Conservation (phyloP, 2,329 filamentous ascomycete genomes). For the Stagonosporopsis chrysanthemi region DNA sequence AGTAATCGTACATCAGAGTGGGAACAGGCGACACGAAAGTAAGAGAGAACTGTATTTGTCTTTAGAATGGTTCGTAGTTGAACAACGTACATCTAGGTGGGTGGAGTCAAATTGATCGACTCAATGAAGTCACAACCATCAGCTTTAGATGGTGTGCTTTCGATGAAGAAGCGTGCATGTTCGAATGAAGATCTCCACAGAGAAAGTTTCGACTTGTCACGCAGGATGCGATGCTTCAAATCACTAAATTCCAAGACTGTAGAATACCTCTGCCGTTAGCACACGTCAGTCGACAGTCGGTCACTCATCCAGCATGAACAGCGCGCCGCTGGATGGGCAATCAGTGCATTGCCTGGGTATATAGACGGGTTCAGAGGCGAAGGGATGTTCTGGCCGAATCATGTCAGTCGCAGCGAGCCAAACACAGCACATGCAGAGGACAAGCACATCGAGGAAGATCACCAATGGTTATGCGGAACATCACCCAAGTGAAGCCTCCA, state of each 20-base stretch:
- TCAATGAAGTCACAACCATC: neutral
- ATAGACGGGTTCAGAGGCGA: neutral
- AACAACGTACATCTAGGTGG: neutral
- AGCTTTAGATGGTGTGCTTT: neutral
- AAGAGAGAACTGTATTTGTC: neutral
- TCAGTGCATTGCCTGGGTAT: conserved; percentile 17
- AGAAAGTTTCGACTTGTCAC: no score
- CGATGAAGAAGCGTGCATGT: neutral
- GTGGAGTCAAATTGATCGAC: neutral
- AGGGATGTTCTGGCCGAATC: conserved; percentile 6
- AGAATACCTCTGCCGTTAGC: neutral
- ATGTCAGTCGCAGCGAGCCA: conserved; percentile 16
- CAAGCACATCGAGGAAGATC: conserved; percentile 44
- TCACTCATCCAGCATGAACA: conserved; percentile 5
- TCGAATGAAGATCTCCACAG: neutral
- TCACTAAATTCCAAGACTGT: neutral
- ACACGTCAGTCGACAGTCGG: neutral
- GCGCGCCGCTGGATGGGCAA: conserved; percentile 9
- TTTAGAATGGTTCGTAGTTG: neutral
- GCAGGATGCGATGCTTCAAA: no score
- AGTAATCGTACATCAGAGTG: neutral
- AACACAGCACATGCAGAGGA: conserved; percentile 32
- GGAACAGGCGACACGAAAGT: neutral
- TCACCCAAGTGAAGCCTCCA: conserved; percentile 67
- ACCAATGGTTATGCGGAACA: conserved; percentile 66